Conservation (phyloP, 2,329 filamentous ascomycete genomes). For the Fusarium musae region DNA sequence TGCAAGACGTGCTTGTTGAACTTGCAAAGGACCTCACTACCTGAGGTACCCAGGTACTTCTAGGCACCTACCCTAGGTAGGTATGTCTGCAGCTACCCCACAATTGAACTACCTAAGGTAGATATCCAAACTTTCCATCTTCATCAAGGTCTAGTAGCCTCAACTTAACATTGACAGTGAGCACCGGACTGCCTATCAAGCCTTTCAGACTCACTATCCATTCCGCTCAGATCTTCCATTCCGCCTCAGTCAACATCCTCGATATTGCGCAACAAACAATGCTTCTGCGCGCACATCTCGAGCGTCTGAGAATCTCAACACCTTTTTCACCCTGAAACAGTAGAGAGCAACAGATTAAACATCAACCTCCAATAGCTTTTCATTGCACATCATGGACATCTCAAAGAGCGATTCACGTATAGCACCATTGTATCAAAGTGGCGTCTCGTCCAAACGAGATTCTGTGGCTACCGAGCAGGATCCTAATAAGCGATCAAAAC, state of each 20-base stretch:
- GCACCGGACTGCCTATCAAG: neutral
- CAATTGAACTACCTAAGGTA: slow-evolving; percentile 14
- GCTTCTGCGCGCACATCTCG: slow-evolving; percentile 6
- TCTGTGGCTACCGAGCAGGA: slow-evolving; percentile 15
- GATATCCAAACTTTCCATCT: slow-evolving; percentile 23
- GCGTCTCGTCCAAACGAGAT: slow-evolving; percentile 10
- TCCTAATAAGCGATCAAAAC: slow-evolving; percentile 30
- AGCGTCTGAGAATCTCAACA: slow-evolving; percentile 1
- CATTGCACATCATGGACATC: slow-evolving; percentile 21
- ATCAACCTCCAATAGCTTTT: neutral
- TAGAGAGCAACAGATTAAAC: neutral
- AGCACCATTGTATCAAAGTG: slow-evolving; percentile 19
- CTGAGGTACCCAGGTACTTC: too few relatives aligned
- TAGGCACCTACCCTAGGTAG: too few relatives aligned
- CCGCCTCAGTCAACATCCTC: neutral
- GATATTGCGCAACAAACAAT: slow-evolving; percentile 21
- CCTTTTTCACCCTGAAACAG: slow-evolving; percentile 21
- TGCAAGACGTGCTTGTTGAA: neutral
- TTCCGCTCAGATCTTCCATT: neutral
- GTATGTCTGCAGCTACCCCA: slow-evolving; percentile 12
- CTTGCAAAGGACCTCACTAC: slow-evolving; percentile 23
- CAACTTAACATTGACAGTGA: slow-evolving; percentile 3
- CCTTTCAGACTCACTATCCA: neutral
- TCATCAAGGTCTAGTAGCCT: neutral
- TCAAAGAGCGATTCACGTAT: neutral